These are phyloP conservation scores for Elsinoe arachidis DNA, from an alignment of 2,329 filamentous ascomycete genomes.

Conservation along the genomic window DNA sequence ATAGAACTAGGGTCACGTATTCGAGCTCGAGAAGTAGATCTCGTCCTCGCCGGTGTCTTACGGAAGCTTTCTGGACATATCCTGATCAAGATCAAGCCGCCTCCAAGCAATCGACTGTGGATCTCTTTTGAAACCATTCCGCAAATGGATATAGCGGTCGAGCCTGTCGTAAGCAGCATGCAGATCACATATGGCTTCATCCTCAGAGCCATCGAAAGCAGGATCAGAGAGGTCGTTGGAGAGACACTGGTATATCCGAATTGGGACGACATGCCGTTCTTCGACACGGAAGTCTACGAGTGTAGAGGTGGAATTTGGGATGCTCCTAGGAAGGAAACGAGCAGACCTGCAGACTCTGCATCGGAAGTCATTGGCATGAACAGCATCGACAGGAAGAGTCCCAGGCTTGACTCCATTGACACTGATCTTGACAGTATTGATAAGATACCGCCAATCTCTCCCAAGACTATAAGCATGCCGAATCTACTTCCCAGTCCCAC, in stretches of 20 bases:
- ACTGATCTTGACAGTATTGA: conserved; percentile 10
- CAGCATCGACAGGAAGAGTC: not conserved
- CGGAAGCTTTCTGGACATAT: conserved; percentile 79
- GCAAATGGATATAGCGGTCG: conserved; percentile 86
- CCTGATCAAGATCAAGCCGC: conserved; percentile 81
- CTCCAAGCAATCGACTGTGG: conserved; percentile 94
- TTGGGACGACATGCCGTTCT: conserved; percentile 94
- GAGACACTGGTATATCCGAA: conserved; percentile 88
- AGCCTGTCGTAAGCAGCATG: conserved; percentile 87
- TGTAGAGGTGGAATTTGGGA: conserved; percentile 81
- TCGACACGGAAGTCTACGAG: conserved; percentile 65
- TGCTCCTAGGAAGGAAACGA: not conserved
- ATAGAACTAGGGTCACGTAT: conserved; percentile 84
- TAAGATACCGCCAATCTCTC: conserved; percentile 8
- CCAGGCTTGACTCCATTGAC: conserved; percentile 1
- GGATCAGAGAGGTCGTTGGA: conserved; percentile 86
- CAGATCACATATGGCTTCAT: conserved; percentile 95
- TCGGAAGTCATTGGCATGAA: conserved; percentile 5
- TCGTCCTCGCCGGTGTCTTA: conserved; percentile 76
- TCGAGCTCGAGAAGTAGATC: conserved; percentile 80
- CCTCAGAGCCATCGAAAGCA: conserved; percentile 83
- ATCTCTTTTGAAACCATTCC: conserved; percentile 90
- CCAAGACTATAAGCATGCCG: conserved; percentile 21
- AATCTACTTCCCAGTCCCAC: conserved; percentile 13
- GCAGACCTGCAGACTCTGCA: conserved; percentile 1